Base-by-base conservation (phyloP, 352 stramenopile genomes). In the Plasmopara halstedii region DNA sequence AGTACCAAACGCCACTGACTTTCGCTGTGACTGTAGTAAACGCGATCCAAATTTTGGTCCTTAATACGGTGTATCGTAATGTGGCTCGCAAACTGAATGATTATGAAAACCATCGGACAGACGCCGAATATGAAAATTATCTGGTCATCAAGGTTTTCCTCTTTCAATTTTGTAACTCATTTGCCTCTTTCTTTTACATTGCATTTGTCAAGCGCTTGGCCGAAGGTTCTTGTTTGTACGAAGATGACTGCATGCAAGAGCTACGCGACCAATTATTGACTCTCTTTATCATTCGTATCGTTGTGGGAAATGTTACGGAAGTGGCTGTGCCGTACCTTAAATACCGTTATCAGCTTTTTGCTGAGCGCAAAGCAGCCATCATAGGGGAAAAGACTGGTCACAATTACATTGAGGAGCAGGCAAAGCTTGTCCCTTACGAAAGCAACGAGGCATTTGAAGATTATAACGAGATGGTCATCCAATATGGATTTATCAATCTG, bases 111-210 rank as follows among this genome's bases (percentile, higher is more conserved):
- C 86, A 97, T 58, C 84, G 85, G 27, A 97, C 88, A 1, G 79
- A 94, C 19, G 72, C 69, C 10, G 74, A 89, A 54, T 95, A 92
- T 58, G 72, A 93, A 42, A 95, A 95, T 53, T 64, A 89, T 44
- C 70, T 99, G 46, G 97, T 98, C 45, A 91, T 96, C 65, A 99
- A 99, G 70, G 94, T 98, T 8, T 98, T 99, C 49, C 66, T 97
- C 26, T 99, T 99, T 62, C 84, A 97, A 58, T 98, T 98, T 54
- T 95, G 95, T 53, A 98, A 97, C 75, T 97, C 95, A 47, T 98
- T 98, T 47, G 87, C 90, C n/a, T 96, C 88, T 18, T 89, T 98
- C 31, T 98, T 98, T 60, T 98, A 98, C 70, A 97, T 93, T 20
- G 81, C 73, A 13, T 93, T 90, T 41, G 21, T 88, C 5, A 89